Base-by-base conservation (phyloP, 805 yeast species). In the Candida easanensis region DNA sequence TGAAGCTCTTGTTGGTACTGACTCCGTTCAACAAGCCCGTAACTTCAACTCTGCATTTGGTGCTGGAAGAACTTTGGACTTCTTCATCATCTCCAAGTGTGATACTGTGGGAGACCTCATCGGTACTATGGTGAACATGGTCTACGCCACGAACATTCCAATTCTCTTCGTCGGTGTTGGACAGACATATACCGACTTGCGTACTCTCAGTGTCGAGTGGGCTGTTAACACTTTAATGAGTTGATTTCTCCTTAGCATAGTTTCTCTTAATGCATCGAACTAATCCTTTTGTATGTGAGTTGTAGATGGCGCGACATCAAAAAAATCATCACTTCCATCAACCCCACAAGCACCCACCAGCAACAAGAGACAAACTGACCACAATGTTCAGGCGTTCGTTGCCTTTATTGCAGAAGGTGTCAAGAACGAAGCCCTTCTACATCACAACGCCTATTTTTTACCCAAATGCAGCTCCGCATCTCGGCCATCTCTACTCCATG, bases 81-180 rank as follows among this genome's bases (percentile, higher is more conserved):
- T 90, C 61, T 93, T 91, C 67, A 83, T 91, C 46, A 84, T 91
- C 30, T 85, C 96, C 38, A 91, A 91, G 63, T 93, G 97, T 56
- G 99, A 91, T 62, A 93, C 99, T 0, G 99, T 91, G 22, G 99
- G 98, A 23, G 96, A 89, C 57, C 74, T 91, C 78, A 82, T 91
- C 34, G 99, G 99, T 19, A 82, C 96, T 2, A 87, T 91, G 88
- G 97, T 91, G 20, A 93, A 93, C 63, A 88, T 91, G 96, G 97
- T 95, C 2, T 86, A 86, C 71, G 90, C 97, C 5, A 93, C 98
- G 0, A 88, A 90, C 25, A 93, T 91, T 18, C 99, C 99, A 0
- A 93, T 91, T 28, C 71, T 91, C 51, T 93, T 93, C 64, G 93
- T 91, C 41, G 99, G 99, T 27, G 88, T 90, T 3, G 99, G 99